Evolutionary conservation across 148 eudicot genomes (phyloP), one percentile per base, ranked within the genome.

Genomic region (Vaccinium macrocarpon): DNA sequence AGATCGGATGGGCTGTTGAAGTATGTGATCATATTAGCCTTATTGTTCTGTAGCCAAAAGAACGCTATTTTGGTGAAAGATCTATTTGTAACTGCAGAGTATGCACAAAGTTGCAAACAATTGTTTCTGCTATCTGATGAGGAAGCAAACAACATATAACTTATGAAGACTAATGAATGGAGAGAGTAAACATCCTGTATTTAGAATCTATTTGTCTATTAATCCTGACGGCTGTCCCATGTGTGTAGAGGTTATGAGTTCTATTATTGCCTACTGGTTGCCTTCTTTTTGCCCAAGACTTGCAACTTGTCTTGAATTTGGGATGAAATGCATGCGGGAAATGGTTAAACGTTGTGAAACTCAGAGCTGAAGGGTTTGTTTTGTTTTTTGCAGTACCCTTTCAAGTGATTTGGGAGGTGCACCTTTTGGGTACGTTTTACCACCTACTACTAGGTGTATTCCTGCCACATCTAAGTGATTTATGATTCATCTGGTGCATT

Each of bases 381-480:
- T 56, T 13, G 27, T 16, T 32, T 86, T 86, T 89, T 90, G 93
- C 94, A 94, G 98, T 87, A 93, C 94, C 76, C 87, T 95, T 81
- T 90, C 95, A 64, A 84, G 84, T 84, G 98, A 92, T 76, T 81
- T 90, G 86, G 96, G 92, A 82, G 98, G 98, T 74, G 93, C 98
- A 57, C 98, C 98, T 52, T 95, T 95, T 79, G 98, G 98, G 98
- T 95, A 94, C 61, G 90, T 87, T 51, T 18, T 81, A 8, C 59
- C 29, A 21, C 9, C 76, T 73, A 57, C 15, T 32, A 32, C 25
- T 29, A 10, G 14, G 13, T 18, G 7, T 38, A 15, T 21, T 23
- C 27, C 25, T 12, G 6, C 79, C 56, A 5, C 49, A 14, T 80
- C 27, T 59, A 14, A 80, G 15, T 80, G 48, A 29, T 79, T 52